phyloP scores from a whole-genome alignment of 2,329 filamentous ascomycete genomes.

The Aureobasidium sp. region DNA sequence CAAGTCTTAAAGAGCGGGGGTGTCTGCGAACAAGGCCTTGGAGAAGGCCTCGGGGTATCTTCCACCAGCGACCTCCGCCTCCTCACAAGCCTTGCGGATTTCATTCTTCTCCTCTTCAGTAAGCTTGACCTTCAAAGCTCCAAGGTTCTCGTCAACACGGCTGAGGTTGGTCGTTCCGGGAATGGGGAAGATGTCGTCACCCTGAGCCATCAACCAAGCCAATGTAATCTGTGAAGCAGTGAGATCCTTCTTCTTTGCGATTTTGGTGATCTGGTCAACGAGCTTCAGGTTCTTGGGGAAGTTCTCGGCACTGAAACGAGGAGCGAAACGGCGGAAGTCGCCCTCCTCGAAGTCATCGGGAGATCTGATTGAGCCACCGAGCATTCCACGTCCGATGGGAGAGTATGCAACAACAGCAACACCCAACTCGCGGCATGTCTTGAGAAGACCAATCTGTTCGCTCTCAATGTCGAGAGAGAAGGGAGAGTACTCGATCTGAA shows the following conservation, averaged over 20 bases:
- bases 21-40: constrained; percentile 31
- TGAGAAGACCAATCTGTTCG: constrained; percentile 41
- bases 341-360: constrained; percentile 41
- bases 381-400: constrained; percentile 53
- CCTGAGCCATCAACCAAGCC: constrained; percentile 57
- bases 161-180: constrained; percentile 45
- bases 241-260: constrained; percentile 49
- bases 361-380: constrained; percentile 44
- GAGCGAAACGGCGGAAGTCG: constrained; percentile 43
- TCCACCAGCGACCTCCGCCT: constrained; percentile 28
- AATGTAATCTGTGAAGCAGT: constrained; percentile 54
- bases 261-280: constrained; percentile 41
- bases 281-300: constrained; percentile 50
- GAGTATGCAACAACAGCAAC: constrained; percentile 51
- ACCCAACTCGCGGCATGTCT: constrained; percentile 52
- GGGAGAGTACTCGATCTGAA: constrained; percentile 49
- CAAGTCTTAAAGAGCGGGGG: constrained; percentile 17
- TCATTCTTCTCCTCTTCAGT: constrained; percentile 31
- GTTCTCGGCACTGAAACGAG: constrained; percentile 47
- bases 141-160: constrained; percentile 41
- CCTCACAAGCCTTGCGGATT: constrained; percentile 31
- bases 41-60: constrained; percentile 35
- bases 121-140: constrained; percentile 29
- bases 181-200: constrained; percentile 24
- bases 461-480: constrained; percentile 54